Conservation (phyloP, 768 basidiomycete species). For the Megacollybia marginata region DNA sequence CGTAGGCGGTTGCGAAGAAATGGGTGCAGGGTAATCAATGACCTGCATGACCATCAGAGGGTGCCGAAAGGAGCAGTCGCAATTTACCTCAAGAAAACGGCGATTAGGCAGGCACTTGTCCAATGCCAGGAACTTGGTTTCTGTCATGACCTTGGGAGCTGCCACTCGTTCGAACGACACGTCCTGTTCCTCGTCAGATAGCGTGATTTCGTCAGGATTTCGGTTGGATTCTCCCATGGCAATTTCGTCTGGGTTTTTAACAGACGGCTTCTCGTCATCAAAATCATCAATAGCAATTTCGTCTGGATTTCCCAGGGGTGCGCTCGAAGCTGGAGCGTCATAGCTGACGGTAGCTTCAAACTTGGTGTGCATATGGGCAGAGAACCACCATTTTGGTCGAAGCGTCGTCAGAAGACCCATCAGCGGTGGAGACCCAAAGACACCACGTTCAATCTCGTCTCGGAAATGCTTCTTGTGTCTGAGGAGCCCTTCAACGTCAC, state of each 20-base stretch:
- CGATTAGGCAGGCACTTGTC: conserved; percentile 81
- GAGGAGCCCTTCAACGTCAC: conserved; percentile 59
- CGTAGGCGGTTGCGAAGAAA: conserved; percentile 16
- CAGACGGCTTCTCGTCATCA: conserved; percentile 11
- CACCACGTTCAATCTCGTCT: conserved; percentile 56
- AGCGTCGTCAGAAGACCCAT: conserved; percentile 68
- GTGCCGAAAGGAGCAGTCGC: background rate
- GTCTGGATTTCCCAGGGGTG: conserved; percentile 25
- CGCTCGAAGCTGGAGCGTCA: background rate
- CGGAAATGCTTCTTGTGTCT: conserved; percentile 73
- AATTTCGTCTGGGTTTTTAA: conserved; percentile 45
- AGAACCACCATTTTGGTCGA: conserved; percentile 84
- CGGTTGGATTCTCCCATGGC: conserved; percentile 24
- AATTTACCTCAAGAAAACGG: conserved; percentile 71
- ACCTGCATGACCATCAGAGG: conserved; percentile 36
- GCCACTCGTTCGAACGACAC: conserved; percentile 14
- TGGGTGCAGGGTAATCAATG: conserved; percentile 45
- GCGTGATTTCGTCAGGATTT: conserved; percentile 35
- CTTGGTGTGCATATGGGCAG: conserved; percentile 84
- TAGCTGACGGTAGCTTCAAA: conserved; percentile 69
- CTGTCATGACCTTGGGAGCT: conserved; percentile 21
- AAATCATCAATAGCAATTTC: conserved; percentile 34
- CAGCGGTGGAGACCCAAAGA: conserved; percentile 81
- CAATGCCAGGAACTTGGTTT: conserved; percentile 81
- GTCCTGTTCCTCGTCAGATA: conserved; percentile 35